A percentile compares a stretch with the other conserved stretches of the same genome.
phyloP scores from a whole-genome alignment of 805 yeast genomes.

The Ogataea siamensis region DNA sequence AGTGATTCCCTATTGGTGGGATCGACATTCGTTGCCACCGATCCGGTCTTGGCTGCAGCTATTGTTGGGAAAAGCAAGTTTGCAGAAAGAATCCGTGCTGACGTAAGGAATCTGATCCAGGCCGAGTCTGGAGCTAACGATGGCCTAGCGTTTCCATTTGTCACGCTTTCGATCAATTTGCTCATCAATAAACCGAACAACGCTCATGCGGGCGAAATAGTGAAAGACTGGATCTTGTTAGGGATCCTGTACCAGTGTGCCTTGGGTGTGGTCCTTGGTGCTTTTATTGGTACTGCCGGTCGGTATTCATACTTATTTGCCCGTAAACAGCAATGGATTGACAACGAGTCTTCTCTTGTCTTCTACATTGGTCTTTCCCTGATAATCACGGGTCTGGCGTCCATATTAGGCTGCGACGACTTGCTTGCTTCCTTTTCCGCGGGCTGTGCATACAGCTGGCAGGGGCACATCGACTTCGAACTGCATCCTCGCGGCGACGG shows the following conservation, averaged over 20 bases:
- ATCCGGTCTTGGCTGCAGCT: slow-evolving; percentile 92
- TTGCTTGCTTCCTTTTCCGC: slow-evolving; percentile 87
- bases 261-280: slow-evolving; percentile 76
- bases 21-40: slow-evolving; percentile 93
- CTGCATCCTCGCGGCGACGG: slow-evolving; percentile 6
- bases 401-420: slow-evolving; percentile 86
- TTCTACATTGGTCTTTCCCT: slow-evolving; percentile 80
- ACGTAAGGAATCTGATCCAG: slow-evolving; percentile 73
- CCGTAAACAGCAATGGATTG: slow-evolving; percentile 65
- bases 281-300: slow-evolving; percentile 65
- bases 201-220: slow-evolving; percentile 63
- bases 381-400: slow-evolving; percentile 85
- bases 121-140: slow-evolving; percentile 93
- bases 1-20: slow-evolving; percentile 69
- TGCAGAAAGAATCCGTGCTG: slow-evolving; percentile 91
- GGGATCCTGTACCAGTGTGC: slow-evolving; percentile 80
- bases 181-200: slow-evolving; percentile 48
- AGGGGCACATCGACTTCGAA: slow-evolving; percentile 46
- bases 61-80: slow-evolving; percentile 93
- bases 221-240: slow-evolving; percentile 75
- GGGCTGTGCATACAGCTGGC: slow-evolving; percentile 93
- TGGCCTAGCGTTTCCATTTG: slow-evolving; percentile 95
- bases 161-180: slow-evolving; percentile 64
- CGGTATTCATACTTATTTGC: slow-evolving; percentile 74
- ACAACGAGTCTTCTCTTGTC: slow-evolving; percentile 84